Conservation (phyloP, 495 filamentous ascomycete genomes). For the Penicillium lividum region DNA sequence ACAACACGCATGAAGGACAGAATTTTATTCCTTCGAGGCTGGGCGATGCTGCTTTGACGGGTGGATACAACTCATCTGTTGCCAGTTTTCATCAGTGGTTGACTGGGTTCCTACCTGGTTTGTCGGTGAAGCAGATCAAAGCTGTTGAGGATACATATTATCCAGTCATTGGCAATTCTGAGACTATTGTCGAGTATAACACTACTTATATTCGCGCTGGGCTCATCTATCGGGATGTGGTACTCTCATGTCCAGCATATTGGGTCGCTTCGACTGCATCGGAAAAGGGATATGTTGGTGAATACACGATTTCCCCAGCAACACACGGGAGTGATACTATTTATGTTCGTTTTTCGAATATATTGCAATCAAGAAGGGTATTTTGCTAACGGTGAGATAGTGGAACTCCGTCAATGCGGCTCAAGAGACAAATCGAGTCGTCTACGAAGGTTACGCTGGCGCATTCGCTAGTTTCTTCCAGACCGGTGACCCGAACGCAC, state of each 20-base stretch:
- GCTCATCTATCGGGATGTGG: slow-evolving; percentile 56
- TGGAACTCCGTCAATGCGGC: slow-evolving; percentile 58
- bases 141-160: slow-evolving; percentile 45
- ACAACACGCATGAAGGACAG: slow-evolving; percentile 61
- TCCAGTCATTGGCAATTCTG: slow-evolving; percentile 42
- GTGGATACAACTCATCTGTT: slow-evolving; percentile 46
- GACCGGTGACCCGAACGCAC: slow-evolving; percentile 58
- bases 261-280: slow-evolving; percentile 53
- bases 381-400: slow-evolving; percentile 26
- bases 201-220: slow-evolving; percentile 50
- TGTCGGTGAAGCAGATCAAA: slow-evolving; percentile 40
- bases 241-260: slow-evolving; percentile 61
- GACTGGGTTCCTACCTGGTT: slow-evolving; percentile 49
- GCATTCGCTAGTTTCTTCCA: slow-evolving; percentile 61
- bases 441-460: slow-evolving; percentile 59
- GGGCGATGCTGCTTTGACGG: slow-evolving; percentile 25
- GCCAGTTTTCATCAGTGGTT: slow-evolving; percentile 53
- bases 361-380: neutral
- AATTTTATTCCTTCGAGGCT: slow-evolving; percentile 58
- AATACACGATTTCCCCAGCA: slow-evolving; percentile 61
- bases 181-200: slow-evolving; percentile 48
- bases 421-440: slow-evolving; percentile 52
- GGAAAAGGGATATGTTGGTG: slow-evolving; percentile 51
- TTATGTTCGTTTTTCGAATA: slow-evolving; percentile 42
- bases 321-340: slow-evolving; percentile 60